Evolutionary conservation across 2,329 filamentous ascomycete species (phyloP).

Genomic region (Sordariomycetes sp.): DNA sequence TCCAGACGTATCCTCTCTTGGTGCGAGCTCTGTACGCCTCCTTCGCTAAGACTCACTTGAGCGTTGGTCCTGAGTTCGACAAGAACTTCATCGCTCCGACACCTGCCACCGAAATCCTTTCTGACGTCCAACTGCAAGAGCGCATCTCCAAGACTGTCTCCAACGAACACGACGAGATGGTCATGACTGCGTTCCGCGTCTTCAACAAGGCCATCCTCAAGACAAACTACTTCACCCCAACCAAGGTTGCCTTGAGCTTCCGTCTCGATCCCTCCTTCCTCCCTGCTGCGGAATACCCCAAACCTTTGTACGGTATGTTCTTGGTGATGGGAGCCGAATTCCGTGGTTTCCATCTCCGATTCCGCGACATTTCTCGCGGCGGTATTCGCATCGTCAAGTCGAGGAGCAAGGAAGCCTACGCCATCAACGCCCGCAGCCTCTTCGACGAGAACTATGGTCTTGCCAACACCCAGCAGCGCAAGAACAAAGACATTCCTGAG

Average conservation of each 20-base stretch:
- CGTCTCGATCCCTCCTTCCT: constrained; percentile 84
- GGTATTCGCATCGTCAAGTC: constrained; percentile 99
- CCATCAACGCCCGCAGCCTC: constrained; percentile 90
- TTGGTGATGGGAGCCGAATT: constrained; percentile 95
- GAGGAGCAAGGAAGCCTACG: constrained; percentile 88
- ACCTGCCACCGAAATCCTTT: constrained; percentile 58
- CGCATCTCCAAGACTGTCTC: constrained; percentile 67
- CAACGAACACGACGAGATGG: constrained; percentile 96
- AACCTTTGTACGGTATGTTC: constrained; percentile 96
- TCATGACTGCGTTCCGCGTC: constrained; percentile 91
- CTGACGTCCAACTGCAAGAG: constrained; percentile 63
- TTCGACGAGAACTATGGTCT: constrained; percentile 99
- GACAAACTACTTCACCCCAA: constrained; percentile 96
- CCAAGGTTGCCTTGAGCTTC: constrained; percentile 97
- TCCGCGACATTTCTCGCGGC: constrained; percentile 92
- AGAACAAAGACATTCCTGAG: constrained; percentile 99
- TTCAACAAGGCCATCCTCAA: constrained; percentile 93
- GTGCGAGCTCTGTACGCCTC: constrained; percentile 83
- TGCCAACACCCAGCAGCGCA: constrained; percentile 96
- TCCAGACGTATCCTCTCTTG: constrained; percentile 78
- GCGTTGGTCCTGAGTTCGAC: constrained; percentile 40
- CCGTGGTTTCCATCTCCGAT: constrained; percentile 92
- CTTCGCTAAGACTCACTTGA: constrained; percentile 79
- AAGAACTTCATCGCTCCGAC: constrained; percentile 44
- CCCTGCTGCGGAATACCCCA: constrained; percentile 84